Base-by-base conservation (phyloP, 169 alveolate species). In the Neospora caninum region DNA sequence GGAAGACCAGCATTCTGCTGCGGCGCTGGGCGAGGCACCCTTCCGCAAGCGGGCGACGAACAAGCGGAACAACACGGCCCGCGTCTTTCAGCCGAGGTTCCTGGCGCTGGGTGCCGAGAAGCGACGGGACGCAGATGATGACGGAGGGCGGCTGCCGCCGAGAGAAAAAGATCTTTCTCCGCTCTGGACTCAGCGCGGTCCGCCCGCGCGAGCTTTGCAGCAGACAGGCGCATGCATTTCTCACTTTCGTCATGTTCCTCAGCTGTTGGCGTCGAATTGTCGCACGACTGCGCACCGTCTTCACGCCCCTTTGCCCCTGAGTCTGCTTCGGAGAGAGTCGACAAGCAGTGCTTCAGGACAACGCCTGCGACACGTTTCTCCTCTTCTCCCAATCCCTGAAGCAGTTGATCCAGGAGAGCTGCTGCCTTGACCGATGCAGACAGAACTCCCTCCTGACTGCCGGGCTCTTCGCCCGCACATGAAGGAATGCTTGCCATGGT, bases 91-190 rank as follows among this genome's bases (percentile, higher is more conserved):
- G n/a, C 13, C 86, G 39, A 43, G 10, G 86, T 38, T 43, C 4
- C 45, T 18, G 39, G 86, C 39, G 18, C 43, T 1, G 31, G 73
- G 73, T 16, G 73, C n/a, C 73, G 73, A 16, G 73, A 64, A 27
- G 4, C 16, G 73, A 9, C 20, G 2, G 45, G 45, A n/a, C 49
- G 27, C 2, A 78, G 22, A 22, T 78, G 86, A n/a, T 78, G 86
- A 43, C 86, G 86, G 27, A 78, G 86, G 39, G 86, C 86, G 2
- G 86, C 86, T 20, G 86, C 86, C 31, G 86, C 45, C 7, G 86
- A 78, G 45, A 78, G 86, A 16, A 78, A 43, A 2, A 78, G 45
- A 20, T 78, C 86, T 29, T 64, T 64, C 73, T 64, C 73, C 73
- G n/a, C 73, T 1, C 73, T 13, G 20, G 73, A 9, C 13, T 49